Evolutionary conservation across 805 yeast genomes (phyloP).

Genomic region (Wickerhamiella azyma): DNA sequence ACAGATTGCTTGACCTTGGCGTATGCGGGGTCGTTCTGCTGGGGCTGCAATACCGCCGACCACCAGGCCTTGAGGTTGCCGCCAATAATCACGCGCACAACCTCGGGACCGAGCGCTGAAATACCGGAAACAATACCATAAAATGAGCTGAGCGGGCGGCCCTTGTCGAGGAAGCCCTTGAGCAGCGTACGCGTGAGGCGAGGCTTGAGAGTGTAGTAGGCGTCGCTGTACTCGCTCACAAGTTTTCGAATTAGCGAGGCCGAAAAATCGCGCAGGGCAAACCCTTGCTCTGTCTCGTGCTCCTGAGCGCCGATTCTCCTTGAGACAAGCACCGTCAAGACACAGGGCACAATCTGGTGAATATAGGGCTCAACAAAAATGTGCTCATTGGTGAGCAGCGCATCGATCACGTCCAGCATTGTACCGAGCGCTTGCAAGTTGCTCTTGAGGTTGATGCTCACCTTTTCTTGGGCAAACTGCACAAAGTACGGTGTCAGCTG

Average conservation of each 20-base stretch:
- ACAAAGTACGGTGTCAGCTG: conserved; percentile 93
- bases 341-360: conserved; percentile 94
- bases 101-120: conserved; percentile 73
- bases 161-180: conserved; percentile 77
- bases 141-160: conserved; percentile 75
- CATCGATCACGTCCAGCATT: conserved; percentile 78
- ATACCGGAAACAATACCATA: conserved; percentile 86
- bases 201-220: conserved; percentile 81
- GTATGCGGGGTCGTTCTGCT: conserved; percentile 15
- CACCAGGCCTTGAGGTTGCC: conserved; percentile 79
- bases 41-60: conserved; percentile 35
- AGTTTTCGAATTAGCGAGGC: conserved; percentile 70
- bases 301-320: conserved; percentile 59
- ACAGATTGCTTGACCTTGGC: conserved; percentile 16
- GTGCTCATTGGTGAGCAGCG: conserved; percentile 68
- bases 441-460: conserved; percentile 64
- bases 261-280: conserved; percentile 76
- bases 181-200: conserved; percentile 85
- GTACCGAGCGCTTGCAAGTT: conserved; percentile 58
- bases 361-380: conserved; percentile 89
- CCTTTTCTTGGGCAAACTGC: conserved; percentile 90
- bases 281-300: conserved; percentile 17
- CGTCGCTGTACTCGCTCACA: conserved; percentile 64
- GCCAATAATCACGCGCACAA: conserved; percentile 64
- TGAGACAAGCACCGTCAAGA: conserved; percentile 76